A percentile compares a stretch with the other conserved stretches of the same genome.
phyloP scores from a whole-genome alignment of 2,329 filamentous ascomycete species.

The Xylariaceae sp. region DNA sequence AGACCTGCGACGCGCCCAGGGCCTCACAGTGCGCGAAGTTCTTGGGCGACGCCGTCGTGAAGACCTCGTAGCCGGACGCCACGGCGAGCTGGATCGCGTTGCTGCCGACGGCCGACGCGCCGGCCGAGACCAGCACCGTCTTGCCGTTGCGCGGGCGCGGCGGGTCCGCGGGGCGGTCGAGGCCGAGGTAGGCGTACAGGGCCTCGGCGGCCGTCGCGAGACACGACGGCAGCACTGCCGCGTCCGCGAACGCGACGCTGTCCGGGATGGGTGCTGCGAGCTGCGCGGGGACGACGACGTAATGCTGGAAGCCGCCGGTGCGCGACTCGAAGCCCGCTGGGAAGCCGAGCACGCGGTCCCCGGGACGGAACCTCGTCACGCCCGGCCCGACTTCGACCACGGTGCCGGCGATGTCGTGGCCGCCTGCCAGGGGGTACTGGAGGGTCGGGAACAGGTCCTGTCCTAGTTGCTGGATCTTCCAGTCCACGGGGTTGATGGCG shows the following conservation, averaged over 20 bases:
- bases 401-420: constrained; percentile 41
- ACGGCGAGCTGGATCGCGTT: constrained; percentile 53
- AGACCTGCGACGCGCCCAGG: constrained; percentile 49
- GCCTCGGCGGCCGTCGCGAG: constrained; percentile 37
- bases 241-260: constrained; percentile 28
- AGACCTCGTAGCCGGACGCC: constrained; percentile 51
- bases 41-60: constrained; percentile 46
- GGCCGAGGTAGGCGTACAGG: constrained; percentile 33
- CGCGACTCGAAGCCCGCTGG: constrained; percentile 10
- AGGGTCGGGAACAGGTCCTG: constrained; percentile 27
- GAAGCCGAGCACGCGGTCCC: constrained; percentile 41
- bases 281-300: constrained; percentile 19
- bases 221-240: constrained; percentile 35
- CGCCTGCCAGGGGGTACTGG: constrained; percentile 41
- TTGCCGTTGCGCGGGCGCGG: constrained; percentile 23
- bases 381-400: constrained; percentile 39
- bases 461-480: constrained; percentile 34
- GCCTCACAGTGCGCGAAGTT: constrained; percentile 48
- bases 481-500: constrained; percentile 44
- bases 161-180: constrained; percentile 13
- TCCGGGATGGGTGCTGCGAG: constrained; percentile 28
- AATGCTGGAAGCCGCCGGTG: constrained; percentile 39
- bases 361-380: constrained; percentile 35
- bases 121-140: constrained; percentile 54
- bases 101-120: constrained; percentile 52